phyloP scores from a whole-genome alignment of 2,329 filamentous ascomycete genomes.

The Talaromyces verruculosus region DNA sequence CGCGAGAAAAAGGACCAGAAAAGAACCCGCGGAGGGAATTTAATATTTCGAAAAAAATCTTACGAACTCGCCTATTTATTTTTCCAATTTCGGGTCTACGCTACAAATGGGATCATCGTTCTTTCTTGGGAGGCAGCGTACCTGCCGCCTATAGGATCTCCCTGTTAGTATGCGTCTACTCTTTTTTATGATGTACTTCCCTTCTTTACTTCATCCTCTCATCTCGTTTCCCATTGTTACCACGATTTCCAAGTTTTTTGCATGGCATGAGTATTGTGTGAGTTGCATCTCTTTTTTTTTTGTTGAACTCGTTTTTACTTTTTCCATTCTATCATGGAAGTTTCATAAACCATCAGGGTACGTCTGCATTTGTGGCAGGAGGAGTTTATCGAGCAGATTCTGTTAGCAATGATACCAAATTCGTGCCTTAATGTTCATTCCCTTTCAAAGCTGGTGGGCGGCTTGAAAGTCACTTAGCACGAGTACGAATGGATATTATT shows the following conservation, averaged over 20 bases:
- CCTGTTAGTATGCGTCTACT: constrained; percentile 5
- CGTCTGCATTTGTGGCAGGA: constrained; percentile 19
- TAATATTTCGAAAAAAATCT: constrained; percentile 6
- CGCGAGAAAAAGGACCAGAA: constrained; percentile 29
- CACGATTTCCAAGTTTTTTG: constrained; percentile 16
- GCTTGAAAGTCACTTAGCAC: constrained; percentile 6
- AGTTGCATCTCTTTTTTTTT: constrained; percentile 3
- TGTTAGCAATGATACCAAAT: neutral
- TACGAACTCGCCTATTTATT: neutral
- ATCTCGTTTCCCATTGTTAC: neutral
- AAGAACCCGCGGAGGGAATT: constrained; percentile 25
- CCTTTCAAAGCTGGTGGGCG: constrained; percentile 9
- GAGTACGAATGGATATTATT: constrained; percentile 3
- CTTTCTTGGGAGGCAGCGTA: neutral
- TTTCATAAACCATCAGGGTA: constrained; percentile 8
- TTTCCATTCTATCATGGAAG: constrained; percentile 6
- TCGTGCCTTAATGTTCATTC: constrained; percentile 7
- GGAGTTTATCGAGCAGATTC: constrained; percentile 17
- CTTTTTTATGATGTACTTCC: constrained; percentile 9
- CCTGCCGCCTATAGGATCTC: neutral
- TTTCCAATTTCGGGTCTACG: neutral
- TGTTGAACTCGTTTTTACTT: constrained; percentile 11
- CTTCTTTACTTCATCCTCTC: neutral
- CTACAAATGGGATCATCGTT: neutral
- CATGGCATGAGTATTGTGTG: constrained; percentile 21